phyloP scores from a whole-genome alignment of 108 stramenopile species.

The Cyclostephanos tholiformis region DNA sequence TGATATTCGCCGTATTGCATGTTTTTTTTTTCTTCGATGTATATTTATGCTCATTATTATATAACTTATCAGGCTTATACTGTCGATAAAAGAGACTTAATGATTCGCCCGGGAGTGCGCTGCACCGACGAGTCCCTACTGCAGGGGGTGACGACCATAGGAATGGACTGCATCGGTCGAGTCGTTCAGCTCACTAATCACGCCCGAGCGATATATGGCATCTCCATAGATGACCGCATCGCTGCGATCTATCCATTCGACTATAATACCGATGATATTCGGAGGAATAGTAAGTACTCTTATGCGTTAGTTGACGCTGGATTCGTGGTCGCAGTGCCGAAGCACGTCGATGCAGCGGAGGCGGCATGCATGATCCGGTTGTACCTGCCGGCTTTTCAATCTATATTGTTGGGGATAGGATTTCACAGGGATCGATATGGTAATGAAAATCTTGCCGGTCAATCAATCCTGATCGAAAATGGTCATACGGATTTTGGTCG shows the following conservation, averaged over 20 bases:
- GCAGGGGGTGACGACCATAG: conserved; percentile 34
- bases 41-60: not conserved
- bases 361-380: conserved; percentile 40
- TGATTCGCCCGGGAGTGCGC: conserved; percentile 41
- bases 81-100: conserved; percentile 30
- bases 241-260: conserved; percentile 50
- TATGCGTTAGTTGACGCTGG: conserved; percentile 53
- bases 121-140: conserved; percentile 15
- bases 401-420: conserved; percentile 19
- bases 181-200: conserved; percentile 40
- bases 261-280: conserved; percentile 18
- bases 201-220: conserved; percentile 44
- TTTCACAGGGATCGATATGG: conserved; percentile 37
- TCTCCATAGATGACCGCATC: conserved; percentile 42
- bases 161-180: conserved; percentile 42
- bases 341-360: conserved; percentile 36
- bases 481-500: conserved; percentile 47
- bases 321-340: conserved; percentile 41
- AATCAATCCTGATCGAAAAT: conserved; percentile 45
- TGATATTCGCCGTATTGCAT: not conserved
- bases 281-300: conserved; percentile 8
- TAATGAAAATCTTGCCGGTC: conserved; percentile 21
- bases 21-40: not conserved
- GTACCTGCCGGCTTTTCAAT: conserved; percentile 47
- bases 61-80: conserved; percentile 27